Evolutionary conservation across 139 green algal species (phyloP), one percentile per base, ranked within the genome.

Genomic region (Zygnema circumcarinatum): DNA sequence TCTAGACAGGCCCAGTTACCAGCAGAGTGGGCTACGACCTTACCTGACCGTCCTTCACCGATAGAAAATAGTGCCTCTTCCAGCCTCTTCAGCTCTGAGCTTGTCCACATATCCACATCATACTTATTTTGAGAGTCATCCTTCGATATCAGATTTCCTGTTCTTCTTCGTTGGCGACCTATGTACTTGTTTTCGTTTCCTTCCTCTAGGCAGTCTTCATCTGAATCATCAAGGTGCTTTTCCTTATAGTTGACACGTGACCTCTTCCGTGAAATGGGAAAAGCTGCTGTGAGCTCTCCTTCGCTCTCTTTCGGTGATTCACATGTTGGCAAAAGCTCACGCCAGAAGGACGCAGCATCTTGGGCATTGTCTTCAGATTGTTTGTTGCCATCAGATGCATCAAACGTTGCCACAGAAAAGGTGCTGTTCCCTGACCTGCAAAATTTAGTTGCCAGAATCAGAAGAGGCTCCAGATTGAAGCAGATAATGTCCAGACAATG

Each of bases 21-120:
- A n/a, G n/a, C n/a, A n/a, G n/a, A n/a, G n/a, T n/a, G n/a, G n/a
- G n/a, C n/a, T n/a, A n/a, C n/a, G n/a, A n/a, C 69, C 92, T 93
- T 95, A 29, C 93, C 95, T 0, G 95, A 97, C 21, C 94, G 95
- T 78, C 97, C 96, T 0, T 95, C 95, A 90, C 97, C 94, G 80
- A 98, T 97, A 87, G 95, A 96, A 62, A 98, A 91, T 1, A 85
- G 87, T 20, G 84, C 62, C 16, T 54, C 92, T 41, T 40, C 90
- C 20, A 87, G 67, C 25, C 52, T 0, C 87, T 94, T 92, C 25
- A 93, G 36, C 72, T 94, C 88, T 2, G 35, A 39, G 20, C 54
- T 80, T 22, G 52, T 88, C 91, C 93, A 94, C 2, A 7, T 53
- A n/a, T 36, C 22, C 2, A 36, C 39, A 40, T 86, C 74, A 62